Evolutionary conservation across 148 eudicot genomes (phyloP), one percentile per base, ranked within the genome.

Genomic region (Cornus controversa): DNA sequence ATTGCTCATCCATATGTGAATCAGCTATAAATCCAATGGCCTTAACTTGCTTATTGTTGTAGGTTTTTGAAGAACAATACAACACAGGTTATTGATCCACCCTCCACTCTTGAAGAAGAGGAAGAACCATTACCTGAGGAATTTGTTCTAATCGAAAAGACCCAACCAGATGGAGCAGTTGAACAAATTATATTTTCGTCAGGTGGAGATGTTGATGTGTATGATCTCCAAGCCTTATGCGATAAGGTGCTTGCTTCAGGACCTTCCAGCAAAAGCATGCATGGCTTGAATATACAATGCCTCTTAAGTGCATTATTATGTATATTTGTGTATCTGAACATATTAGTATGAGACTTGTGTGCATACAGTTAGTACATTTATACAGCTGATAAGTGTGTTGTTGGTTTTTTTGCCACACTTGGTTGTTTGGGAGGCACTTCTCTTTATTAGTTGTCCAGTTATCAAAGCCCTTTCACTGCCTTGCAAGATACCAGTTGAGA

Each of bases 181-280:
- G 98, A 95, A 80, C 93, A 95, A 72, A 95, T 95, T 74, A 86
- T 95, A 67, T 95, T 95, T 82, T 95, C 98, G 73, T 87, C 97
- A 2, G 96, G 96, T 77, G 97, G 93, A 81, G 85, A 91, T 80
- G 84, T 93, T 80, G 98, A 95, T 75, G 84, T 95, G 77, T 90
- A 95, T 82, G 91, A 95, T 76, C 89, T 95, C 54, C 94, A 92
- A 78, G 91, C 94, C 73, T 88, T 95, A 67, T 91, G 98, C 70
- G 97, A 95, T 77, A 93, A 93, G 97, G 98, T 95, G 75, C 75
- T 69, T 18, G 37, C 28, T 42, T 36, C 54, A 11, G 4, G 10
- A n/a, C 2, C 72, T 7, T 23, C 26, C 31, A 0, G 20, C 8
- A 37, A 24, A 24, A 72, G 57, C 37, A 54, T 65, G 63, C 66